phyloP scores from a whole-genome alignment of 2,329 filamentous ascomycete genomes.

The Alternaria sp. region DNA sequence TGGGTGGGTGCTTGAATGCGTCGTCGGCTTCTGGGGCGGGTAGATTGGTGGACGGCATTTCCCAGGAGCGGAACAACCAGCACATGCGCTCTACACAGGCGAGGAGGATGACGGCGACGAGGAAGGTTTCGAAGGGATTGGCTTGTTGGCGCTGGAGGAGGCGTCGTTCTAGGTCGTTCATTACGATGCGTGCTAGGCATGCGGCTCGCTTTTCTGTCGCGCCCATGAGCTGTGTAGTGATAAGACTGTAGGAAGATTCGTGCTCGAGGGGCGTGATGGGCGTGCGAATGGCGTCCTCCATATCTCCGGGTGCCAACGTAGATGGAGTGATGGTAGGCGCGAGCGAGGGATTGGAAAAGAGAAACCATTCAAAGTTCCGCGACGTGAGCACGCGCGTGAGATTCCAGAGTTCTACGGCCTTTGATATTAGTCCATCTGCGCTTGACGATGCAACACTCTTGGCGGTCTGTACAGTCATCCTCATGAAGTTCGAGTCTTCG shows the following conservation, averaged over 20 bases:
- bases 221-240: constrained; percentile 61
- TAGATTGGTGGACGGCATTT: constrained; percentile 27
- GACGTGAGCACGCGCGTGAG: constrained; percentile 62
- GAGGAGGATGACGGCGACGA: constrained; percentile 64
- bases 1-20: background rate
- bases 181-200: constrained; percentile 59
- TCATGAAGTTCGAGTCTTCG: constrained; percentile 60
- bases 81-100: constrained; percentile 66
- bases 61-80: constrained; percentile 63
- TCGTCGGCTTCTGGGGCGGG: constrained; percentile 1
- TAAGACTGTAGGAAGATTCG: constrained; percentile 55
- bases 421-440: constrained; percentile 55
- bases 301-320: constrained; percentile 37
- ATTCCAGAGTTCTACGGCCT: constrained; percentile 63
- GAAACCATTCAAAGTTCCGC: constrained; percentile 55
- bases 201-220: constrained; percentile 62
- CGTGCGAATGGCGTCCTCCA: constrained; percentile 35
- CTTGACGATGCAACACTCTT: constrained; percentile 39
- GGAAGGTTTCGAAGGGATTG: constrained; percentile 64
- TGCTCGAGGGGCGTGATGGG: constrained; percentile 41
- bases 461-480: constrained; percentile 53
- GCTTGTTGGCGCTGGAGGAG: constrained; percentile 64
- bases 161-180: constrained; percentile 67
- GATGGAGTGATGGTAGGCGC: constrained; percentile 42
- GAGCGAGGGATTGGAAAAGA: constrained; percentile 54